Conservation (phyloP, 2,329 filamentous ascomycete species). For the Trichoderma pleuroti region DNA sequence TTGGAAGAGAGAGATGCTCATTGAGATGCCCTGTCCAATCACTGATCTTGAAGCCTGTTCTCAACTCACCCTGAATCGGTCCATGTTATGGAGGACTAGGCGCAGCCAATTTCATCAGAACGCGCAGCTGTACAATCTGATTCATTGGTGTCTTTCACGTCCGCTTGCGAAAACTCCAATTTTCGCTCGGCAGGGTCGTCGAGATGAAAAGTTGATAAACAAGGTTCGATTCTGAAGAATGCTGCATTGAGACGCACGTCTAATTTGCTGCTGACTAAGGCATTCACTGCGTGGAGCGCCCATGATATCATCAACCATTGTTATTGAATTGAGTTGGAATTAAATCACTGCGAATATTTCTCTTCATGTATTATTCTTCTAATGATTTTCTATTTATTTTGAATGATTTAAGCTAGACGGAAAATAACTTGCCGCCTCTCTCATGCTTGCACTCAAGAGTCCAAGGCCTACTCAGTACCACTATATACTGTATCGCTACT, state of each 20-base stretch:
- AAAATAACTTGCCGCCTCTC: background rate
- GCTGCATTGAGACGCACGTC: background rate
- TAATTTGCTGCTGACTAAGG: background rate
- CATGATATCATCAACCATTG: background rate
- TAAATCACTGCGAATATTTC: background rate
- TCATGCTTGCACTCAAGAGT: background rate
- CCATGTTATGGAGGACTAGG: slow-evolving; percentile 22
- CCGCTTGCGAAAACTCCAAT: background rate
- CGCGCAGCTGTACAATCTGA: background rate
- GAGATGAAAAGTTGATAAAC: background rate
- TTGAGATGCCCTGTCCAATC: background rate
- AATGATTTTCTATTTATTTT: background rate
- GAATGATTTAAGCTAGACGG: no score
- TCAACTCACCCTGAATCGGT: slow-evolving; percentile 25
- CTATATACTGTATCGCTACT: no score
- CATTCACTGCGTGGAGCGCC: background rate
- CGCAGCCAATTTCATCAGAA: slow-evolving; percentile 6
- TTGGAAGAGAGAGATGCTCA: background rate
- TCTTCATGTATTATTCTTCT: background rate
- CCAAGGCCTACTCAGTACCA: no score
- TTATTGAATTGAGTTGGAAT: background rate
- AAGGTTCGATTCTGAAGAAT: background rate
- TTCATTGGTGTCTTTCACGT: background rate
- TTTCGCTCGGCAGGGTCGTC: background rate
- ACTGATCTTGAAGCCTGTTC: background rate